A percentile compares a stretch with the other conserved stretches of the same genome.
phyloP scores from a whole-genome alignment of 164 flowering plant species.

The Stephania japonica region DNA sequence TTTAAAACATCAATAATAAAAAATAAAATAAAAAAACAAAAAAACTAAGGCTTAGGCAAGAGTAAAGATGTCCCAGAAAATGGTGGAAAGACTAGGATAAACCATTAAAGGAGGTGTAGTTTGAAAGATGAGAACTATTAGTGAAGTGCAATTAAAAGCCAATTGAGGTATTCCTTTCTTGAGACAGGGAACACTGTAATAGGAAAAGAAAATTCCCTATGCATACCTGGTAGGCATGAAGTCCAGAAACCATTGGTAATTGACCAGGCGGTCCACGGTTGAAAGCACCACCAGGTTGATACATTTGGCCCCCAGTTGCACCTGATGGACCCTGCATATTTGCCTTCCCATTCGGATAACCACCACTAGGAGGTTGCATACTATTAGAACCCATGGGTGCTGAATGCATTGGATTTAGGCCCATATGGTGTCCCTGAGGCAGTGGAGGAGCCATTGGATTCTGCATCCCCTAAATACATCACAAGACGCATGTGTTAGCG shows the following conservation, averaged over 20 bases:
- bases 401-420: slow-evolving; percentile 74
- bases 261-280: slow-evolving; percentile 67
- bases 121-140: neutral
- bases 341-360: slow-evolving; percentile 49
- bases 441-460: slow-evolving; percentile 68
- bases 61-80: neutral
- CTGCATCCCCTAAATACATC: slow-evolving; percentile 59
- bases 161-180: neutral
- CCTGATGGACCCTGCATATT: slow-evolving; percentile 60
- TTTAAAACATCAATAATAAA: too few species aligned
- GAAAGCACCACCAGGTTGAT: slow-evolving; percentile 53
- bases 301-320: slow-evolving; percentile 62
- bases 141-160: neutral
- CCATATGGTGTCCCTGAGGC: slow-evolving; percentile 74
- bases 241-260: slow-evolving; percentile 68
- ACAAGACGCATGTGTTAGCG: neutral
- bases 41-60: too few species aligned
- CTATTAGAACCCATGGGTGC: slow-evolving; percentile 41
- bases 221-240: slow-evolving; percentile 81
- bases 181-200: neutral
- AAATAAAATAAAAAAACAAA: too few species aligned
- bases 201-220: neutral
- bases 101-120: neutral
- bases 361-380: slow-evolving; percentile 42
- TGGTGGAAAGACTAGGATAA: neutral